Evolutionary conservation across 176 grass and related monocot genomes (phyloP).

Genomic region (Cenchrus fungigraminus): DNA sequence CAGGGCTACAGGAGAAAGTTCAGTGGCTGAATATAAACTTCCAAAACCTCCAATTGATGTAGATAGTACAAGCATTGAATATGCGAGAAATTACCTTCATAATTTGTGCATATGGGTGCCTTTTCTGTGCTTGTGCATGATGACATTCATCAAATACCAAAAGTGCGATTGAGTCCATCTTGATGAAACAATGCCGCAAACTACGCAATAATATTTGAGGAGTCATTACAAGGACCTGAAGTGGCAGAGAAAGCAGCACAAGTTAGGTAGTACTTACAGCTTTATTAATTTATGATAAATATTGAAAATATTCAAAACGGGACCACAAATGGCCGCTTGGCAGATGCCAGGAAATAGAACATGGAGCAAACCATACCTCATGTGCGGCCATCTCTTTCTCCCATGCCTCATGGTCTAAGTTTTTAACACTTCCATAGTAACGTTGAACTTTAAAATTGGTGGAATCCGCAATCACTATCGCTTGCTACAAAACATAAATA

Average conservation of each 20-base stretch:
- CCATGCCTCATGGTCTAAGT: constrained; percentile 71
- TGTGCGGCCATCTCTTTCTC: constrained; percentile 59
- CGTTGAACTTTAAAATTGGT: constrained; percentile 85
- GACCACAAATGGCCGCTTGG: neutral
- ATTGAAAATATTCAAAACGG: constrained; percentile 11
- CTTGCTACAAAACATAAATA: constrained; percentile 74
- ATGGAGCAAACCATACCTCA: constrained; percentile 56
- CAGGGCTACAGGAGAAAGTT: neutral
- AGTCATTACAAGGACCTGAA: constrained; percentile 94
- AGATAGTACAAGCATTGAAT: constrained; percentile 14
- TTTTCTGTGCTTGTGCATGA: constrained; percentile 77
- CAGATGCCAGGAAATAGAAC: constrained; percentile 30
- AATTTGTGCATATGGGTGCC: constrained; percentile 92
- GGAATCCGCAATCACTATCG: constrained; percentile 76
- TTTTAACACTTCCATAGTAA: constrained; percentile 60
- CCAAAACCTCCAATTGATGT: constrained; percentile 27
- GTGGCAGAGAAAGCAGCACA: constrained; percentile 32
- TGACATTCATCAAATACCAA: constrained; percentile 96
- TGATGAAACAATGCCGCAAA: constrained; percentile 91
- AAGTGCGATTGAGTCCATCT: constrained; percentile 74
- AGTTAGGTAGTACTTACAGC: constrained; percentile 18
- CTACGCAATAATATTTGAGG: constrained; percentile 84
- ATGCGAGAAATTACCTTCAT: constrained; percentile 70
- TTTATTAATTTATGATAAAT: constrained; percentile 29
- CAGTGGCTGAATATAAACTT: neutral